Evolutionary conservation across 306 rosid species (phyloP), one percentile per base, ranked within the genome.

Genomic region (Morella rubra): DNA sequence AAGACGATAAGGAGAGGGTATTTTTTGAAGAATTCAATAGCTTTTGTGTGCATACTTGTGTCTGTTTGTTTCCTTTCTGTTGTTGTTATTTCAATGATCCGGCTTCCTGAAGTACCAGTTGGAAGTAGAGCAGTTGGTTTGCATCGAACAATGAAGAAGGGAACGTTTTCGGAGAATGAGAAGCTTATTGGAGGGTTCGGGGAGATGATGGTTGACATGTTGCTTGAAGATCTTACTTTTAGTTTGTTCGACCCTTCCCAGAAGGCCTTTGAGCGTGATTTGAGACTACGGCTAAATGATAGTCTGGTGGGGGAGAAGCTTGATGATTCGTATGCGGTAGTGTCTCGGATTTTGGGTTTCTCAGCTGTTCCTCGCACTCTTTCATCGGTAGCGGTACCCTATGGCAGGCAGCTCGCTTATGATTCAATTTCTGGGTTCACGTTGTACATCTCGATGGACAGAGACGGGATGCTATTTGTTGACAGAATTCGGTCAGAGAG

Each of bases 381-480:
- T 19, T 44, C 52, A 71, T 90, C 97, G 1, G 81, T 45, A 53
- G 76, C 59, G 53, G 79, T 94, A n/a, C 81, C 77, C 5, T 58
- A 42, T 47, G 89, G 83, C 37, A 81, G 85, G 65, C 85, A 84
- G 77, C 71, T 89, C 10, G 44, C 81, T 16, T 87, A 86, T 79
- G 97, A 94, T 77, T 87, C 98, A 0, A 47, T 94, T 55, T 91
- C 97, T 59, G 98, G 98, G 61, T 94, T 90, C 76, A 70, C 75
- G 5, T 77, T 92, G 85, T 82, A 79, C 69, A 52, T 92, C 12
- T 73, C 90, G 2, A 89, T 88, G 79, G 93, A 84, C 32, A 75
- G 69, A 19, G 90, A 87, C 77, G 95, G 91, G 59, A 86, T 44
- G 97, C 42, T 92, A 53, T 77, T 85, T n/a, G 98, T 90, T 47